phyloP scores from a whole-genome alignment of 768 basidiomycete species.

The Rhodotorula paludigena region DNA sequence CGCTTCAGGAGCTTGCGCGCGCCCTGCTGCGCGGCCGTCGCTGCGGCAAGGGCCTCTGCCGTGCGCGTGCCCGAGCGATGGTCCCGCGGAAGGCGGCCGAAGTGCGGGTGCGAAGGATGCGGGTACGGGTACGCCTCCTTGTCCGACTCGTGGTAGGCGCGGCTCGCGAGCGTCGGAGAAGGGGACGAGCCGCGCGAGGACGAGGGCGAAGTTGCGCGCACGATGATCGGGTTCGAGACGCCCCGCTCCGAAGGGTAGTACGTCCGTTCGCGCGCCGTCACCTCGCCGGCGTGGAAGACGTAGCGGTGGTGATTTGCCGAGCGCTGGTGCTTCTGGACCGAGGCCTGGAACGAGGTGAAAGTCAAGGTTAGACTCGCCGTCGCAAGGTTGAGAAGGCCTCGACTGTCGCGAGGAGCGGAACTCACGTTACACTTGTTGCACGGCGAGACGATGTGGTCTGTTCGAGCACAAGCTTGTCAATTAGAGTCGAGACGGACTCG shows the following conservation, averaged over 20 bases:
- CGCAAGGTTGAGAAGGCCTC: no score
- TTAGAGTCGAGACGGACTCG: neutral
- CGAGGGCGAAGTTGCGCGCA: neutral
- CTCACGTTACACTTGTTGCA: constrained; percentile 63
- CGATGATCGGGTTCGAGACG: constrained; percentile 21
- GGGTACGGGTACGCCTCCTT: constrained; percentile 1
- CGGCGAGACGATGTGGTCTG: constrained; percentile 45
- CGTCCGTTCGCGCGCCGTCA: constrained; percentile 28
- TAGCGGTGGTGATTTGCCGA: constrained; percentile 79
- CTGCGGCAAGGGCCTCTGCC: no score
- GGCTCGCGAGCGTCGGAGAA: neutral
- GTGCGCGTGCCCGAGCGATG: neutral
- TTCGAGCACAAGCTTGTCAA: accelerated
- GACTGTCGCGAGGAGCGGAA: neutral
- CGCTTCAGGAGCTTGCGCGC: constrained; percentile 1
- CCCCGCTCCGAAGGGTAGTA: constrained; percentile 33
- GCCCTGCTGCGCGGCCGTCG: neutral
- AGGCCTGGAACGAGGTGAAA: neutral
- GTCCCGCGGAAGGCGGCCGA: no score
- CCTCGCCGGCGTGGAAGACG: constrained; percentile 61
- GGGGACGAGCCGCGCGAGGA: neutral
- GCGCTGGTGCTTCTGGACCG: constrained; percentile 51
- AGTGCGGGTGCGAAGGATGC: no score
- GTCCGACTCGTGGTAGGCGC: constrained; percentile 9
- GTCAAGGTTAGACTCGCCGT: neutral